Evolutionary conservation across 106 monocot species (phyloP).

Genomic region (Narthecium ossifragum): DNA sequence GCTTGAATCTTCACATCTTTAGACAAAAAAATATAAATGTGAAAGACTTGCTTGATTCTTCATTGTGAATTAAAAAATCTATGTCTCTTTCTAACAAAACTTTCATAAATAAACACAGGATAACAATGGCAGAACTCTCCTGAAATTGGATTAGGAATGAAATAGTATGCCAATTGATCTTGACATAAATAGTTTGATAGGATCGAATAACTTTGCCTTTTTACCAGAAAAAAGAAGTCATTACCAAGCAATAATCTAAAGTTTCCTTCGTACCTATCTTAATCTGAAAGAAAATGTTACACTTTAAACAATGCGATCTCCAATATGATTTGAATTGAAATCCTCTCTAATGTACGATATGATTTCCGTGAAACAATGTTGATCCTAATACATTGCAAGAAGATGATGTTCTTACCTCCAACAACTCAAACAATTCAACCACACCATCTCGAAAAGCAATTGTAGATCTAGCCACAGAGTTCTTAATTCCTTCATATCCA

Average conservation of each 20-base stretch:
- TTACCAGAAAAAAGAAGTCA: not conserved
- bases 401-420: constrained; percentile 38
- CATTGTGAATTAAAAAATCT: too few relatives aligned
- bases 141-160: too few relatives aligned
- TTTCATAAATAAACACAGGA: too few relatives aligned
- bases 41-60: too few relatives aligned
- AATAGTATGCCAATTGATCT: too few relatives aligned
- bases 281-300: not conserved
- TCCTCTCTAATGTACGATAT: not conserved
- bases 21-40: too few relatives aligned
- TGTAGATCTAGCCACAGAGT: constrained; percentile 51
- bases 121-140: too few relatives aligned
- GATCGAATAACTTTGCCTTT: not conserved
- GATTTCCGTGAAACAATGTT: not conserved
- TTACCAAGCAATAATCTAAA: not conserved
- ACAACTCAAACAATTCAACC: constrained; percentile 56
- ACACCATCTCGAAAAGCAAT: constrained; percentile 82
- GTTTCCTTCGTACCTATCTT: not conserved
- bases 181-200: too few relatives aligned
- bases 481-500: constrained; percentile 56
- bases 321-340: not conserved
- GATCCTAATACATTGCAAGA: not conserved
- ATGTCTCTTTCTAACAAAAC: too few relatives aligned
- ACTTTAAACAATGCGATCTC: not conserved
- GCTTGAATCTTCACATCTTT: too few relatives aligned